Percentiles rank a stretch among this genome's conserved stretches.
These are phyloP conservation scores for Pseudocercospora macadamiae DNA, from an alignment of 2,329 filamentous ascomycete species.

Conservation along the genomic window DNA sequence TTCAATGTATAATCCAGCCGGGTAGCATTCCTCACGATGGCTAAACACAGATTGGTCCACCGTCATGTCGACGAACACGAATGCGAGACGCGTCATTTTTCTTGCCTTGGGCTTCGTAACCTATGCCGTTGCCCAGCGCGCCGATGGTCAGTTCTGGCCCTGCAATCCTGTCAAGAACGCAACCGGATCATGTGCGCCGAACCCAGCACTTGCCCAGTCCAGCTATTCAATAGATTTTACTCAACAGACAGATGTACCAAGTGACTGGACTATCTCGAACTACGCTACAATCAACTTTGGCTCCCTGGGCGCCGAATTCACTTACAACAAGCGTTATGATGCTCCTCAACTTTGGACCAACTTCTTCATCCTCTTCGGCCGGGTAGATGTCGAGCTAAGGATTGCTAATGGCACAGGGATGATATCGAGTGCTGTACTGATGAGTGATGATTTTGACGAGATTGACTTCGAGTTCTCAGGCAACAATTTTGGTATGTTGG, in stretches of 20 bases:
- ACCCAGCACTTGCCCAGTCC: slow-evolving; percentile 21
- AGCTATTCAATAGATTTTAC: slow-evolving; percentile 30
- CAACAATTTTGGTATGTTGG: slow-evolving; percentile 52
- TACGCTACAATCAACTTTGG: slow-evolving; percentile 46
- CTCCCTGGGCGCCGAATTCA: slow-evolving; percentile 53
- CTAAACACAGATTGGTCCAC: no score
- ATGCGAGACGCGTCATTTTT: no score
- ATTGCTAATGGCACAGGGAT: slow-evolving; percentile 74
- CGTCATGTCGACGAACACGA: no score
- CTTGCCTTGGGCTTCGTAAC: no score
- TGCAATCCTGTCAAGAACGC: slow-evolving; percentile 26
- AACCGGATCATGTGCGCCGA: slow-evolving; percentile 23
- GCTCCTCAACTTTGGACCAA: slow-evolving; percentile 55
- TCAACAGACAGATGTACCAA: slow-evolving; percentile 20
- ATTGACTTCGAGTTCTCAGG: slow-evolving; percentile 85
- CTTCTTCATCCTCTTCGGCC: slow-evolving; percentile 85
- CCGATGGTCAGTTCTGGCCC: slow-evolving; percentile 24
- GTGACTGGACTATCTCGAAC: slow-evolving; percentile 30
- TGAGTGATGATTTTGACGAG: slow-evolving; percentile 82
- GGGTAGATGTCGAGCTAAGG: slow-evolving; percentile 76
- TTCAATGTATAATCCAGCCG: no score
- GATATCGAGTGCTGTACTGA: slow-evolving; percentile 77
- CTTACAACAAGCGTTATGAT: slow-evolving; percentile 51
- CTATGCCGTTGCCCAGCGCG: slow-evolving; percentile 16
- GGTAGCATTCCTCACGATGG: no score